These are phyloP conservation scores for Beauveria australis DNA, from an alignment of 2,329 filamentous ascomycete species.

Conservation along the genomic window DNA sequence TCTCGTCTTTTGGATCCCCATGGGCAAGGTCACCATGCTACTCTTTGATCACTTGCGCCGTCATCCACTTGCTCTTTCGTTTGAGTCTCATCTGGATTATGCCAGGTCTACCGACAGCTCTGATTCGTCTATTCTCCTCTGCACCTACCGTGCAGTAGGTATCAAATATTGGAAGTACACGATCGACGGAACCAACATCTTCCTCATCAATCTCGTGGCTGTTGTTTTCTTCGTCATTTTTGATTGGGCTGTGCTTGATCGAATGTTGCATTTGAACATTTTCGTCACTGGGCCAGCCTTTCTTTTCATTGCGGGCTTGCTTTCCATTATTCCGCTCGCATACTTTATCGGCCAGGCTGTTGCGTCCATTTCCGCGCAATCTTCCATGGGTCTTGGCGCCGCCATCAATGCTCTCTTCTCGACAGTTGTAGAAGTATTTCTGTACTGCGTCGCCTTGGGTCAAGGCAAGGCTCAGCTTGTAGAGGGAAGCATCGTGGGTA, in stretches of 20 bases:
- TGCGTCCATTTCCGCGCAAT: slow-evolving; percentile 95
- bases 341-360: slow-evolving; percentile 99
- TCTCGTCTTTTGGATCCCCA: slow-evolving; percentile 94
- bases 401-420: slow-evolving; percentile 98
- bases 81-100: slow-evolving; percentile 76
- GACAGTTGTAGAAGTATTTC: slow-evolving; percentile 92
- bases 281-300: slow-evolving; percentile 77
- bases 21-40: slow-evolving; percentile 90
- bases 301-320: slow-evolving; percentile 72
- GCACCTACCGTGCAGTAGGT: slow-evolving; percentile 93
- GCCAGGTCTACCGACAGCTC: slow-evolving; percentile 63
- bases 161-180: slow-evolving; percentile 99
- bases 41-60: slow-evolving; percentile 86
- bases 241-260: slow-evolving; percentile 75
- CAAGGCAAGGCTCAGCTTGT: slow-evolving; percentile 90
- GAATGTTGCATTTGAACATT: slow-evolving; percentile 59
- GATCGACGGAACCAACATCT: slow-evolving; percentile 95
- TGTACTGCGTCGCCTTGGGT: slow-evolving; percentile 89
- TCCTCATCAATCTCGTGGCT: slow-evolving; percentile 92
- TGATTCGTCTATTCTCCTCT: slow-evolving; percentile 81
- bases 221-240: slow-evolving; percentile 92
- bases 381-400: slow-evolving; percentile 94
- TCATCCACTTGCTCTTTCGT: slow-evolving; percentile 86
- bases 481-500: slow-evolving; percentile 94
- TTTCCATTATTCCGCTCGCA: slow-evolving; percentile 91